These are phyloP conservation scores for Colletotrichum kahawae DNA, from an alignment of 2,329 filamentous ascomycete species.

Conservation along the genomic window DNA sequence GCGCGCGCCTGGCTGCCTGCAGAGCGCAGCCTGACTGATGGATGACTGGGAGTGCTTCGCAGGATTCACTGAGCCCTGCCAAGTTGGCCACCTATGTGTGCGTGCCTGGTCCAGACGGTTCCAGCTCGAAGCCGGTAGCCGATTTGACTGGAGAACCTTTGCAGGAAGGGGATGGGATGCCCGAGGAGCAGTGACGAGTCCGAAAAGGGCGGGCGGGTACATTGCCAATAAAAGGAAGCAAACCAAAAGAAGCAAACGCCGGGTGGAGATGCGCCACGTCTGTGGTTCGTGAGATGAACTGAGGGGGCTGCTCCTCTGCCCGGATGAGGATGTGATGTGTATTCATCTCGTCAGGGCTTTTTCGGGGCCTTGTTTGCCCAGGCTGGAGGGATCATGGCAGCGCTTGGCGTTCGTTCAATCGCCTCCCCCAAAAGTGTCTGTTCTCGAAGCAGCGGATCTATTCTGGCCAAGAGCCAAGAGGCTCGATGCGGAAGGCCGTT, in stretches of 20 bases:
- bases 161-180: not conserved
- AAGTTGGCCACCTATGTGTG: not conserved
- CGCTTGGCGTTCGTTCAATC: not conserved
- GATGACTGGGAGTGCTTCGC: not conserved
- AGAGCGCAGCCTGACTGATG: not conserved
- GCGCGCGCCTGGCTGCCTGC: not conserved
- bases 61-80: not conserved
- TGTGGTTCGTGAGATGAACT: not conserved
- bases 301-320: not conserved
- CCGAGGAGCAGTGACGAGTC: not conserved
- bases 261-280: not conserved
- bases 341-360: not conserved
- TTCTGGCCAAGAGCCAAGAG: not conserved
- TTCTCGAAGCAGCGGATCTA: conserved; percentile 14
- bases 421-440: not conserved
- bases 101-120: not conserved
- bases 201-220: not conserved
- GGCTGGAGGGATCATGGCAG: not conserved
- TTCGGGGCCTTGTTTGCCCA: not conserved
- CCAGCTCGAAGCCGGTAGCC: not conserved
- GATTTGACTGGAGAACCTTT: conserved; percentile 8
- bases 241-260: not conserved
- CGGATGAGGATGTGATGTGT: not conserved
- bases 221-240: not conserved
- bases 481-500: not conserved